Evolutionary conservation across 1,284 basidiomycete genomes (phyloP), one percentile per base, ranked within the genome.

Genomic region (Cronartium quercuum): DNA sequence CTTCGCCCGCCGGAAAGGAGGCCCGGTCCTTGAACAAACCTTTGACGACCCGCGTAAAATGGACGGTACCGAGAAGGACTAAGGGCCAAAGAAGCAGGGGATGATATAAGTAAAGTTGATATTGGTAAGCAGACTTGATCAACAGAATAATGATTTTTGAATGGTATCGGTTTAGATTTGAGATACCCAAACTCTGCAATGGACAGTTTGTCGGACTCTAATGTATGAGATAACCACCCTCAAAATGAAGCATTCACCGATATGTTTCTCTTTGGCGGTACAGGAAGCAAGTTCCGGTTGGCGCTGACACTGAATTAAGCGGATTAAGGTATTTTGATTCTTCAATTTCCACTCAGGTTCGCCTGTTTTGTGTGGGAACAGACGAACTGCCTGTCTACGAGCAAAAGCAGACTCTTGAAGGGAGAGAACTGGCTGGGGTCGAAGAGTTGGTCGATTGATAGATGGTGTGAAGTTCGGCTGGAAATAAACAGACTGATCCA

Each of bases 1-100:
- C 70, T 66, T 73, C 70, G 38, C 70, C 70, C 35, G 70, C 70
- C 18, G 70, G 70, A 42, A 73, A 73, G 3, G 62, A 12, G 7
- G 70, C 70, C 34, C 57, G 35, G 6, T 73, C 13, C 21, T 61
- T 15, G 24, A 73, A 73, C 21, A 73, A 64, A 4, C 70, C 70
- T 15, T 73, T 51, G 12, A 66, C 42, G n/a, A 73, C 63, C 18
- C 70, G 15, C 7, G 10, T 55, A 47, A 73, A 73, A 60, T 73
- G 70, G 9, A 73, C 70, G 12, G 70, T 65, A 4, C 62, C 62
- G 6, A 73, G 42, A 15, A 73, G 55, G 18, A 73, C 70, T 73
- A n/a, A 2, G 15, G 29, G 9, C n/a, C 29, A n/a, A n/a, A n/a
- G 12, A 12, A 55, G 3, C 1, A n/a, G 51, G 51, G 29, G 6